Percentiles rank a stretch among this genome's conserved stretches.
phyloP scores from a whole-genome alignment of 2,329 filamentous ascomycete species.

The Aspergillus sp. region DNA sequence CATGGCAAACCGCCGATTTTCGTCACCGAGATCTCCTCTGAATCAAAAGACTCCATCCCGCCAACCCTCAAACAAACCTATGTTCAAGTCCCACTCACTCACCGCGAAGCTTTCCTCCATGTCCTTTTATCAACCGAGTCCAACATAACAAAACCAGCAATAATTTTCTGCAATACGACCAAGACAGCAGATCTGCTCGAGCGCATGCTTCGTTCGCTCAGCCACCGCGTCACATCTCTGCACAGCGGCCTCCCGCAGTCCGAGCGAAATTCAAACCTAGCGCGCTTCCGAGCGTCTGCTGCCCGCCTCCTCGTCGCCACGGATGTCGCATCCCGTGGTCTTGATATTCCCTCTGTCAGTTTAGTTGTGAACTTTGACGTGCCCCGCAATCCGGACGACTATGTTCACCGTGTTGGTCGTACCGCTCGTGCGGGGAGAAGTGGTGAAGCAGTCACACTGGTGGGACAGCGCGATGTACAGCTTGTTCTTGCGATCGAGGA shows the following conservation, averaged over 20 bases:
- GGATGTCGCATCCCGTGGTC: slow-evolving; percentile 89
- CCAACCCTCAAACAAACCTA: slow-evolving; percentile 81
- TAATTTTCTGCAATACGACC: slow-evolving; percentile 94
- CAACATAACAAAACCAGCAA: slow-evolving; percentile 76
- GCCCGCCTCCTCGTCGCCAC: slow-evolving; percentile 91
- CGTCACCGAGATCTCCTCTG: slow-evolving; percentile 80
- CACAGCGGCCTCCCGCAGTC: slow-evolving; percentile 86
- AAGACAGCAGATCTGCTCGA: slow-evolving; percentile 87
- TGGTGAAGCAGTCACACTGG: slow-evolving; percentile 83
- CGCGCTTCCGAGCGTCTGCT: slow-evolving; percentile 85
- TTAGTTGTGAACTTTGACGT: slow-evolving; percentile 96
- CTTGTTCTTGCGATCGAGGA: slow-evolving; percentile 88
- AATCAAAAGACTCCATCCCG: slow-evolving; percentile 73
- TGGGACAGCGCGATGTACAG: slow-evolving; percentile 91
- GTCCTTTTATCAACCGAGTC: slow-evolving; percentile 78
- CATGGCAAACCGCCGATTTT: slow-evolving; percentile 77
- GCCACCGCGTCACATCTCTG: slow-evolving; percentile 87
- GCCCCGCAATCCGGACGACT: slow-evolving; percentile 94
- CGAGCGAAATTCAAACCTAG: slow-evolving; percentile 84
- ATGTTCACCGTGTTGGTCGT: slow-evolving; percentile 94
- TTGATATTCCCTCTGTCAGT: slow-evolving; percentile 91
- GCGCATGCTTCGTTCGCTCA: slow-evolving; percentile 81
- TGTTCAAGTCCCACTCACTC: slow-evolving; percentile 84
- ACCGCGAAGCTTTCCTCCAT: slow-evolving; percentile 94
- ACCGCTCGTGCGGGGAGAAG: slow-evolving; percentile 87